Evolutionary conservation across 2,329 filamentous ascomycete species (phyloP), one percentile per base, ranked within the genome.

Genomic region (Aspergillus unguis): DNA sequence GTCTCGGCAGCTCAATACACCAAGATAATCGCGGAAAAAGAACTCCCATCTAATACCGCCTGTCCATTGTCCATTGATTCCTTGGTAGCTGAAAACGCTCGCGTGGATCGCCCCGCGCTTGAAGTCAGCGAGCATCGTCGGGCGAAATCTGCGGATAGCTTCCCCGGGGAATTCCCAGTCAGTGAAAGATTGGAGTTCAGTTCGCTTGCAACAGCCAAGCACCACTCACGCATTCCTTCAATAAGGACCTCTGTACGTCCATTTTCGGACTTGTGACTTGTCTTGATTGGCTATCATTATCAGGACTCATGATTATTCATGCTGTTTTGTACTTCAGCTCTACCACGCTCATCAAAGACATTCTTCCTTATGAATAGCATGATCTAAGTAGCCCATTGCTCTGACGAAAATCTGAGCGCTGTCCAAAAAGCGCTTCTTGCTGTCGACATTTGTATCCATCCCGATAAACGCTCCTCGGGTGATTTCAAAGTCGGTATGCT

Each of bases 321-420:
- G 37, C 40, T 35, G 38, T 50, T 41, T 6, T 54, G 44, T 52
- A 49, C 45, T 40, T 28, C 25, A 40, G 23, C 32, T 29, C 31
- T 41, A 31, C 28, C 35, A 38, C 26, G 23, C 26, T 31, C 25
- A 41, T 54, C 40, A 58, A 33, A 36, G 32, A 50, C 32, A 58
- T 49, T 52, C 51, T 52, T 65, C 65, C 47, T 53, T 48, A 52
- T 63, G 62, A 50, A 71, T 67, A 43, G 62, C 61, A 61, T 71
- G 68, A 42, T 66, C 64, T 17, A 49, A 45, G 57, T 68, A 66
- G 11, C 70, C 69, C 67, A 71, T 71, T 3, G 64, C 74, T 58
- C 65, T 74, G 2, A 85, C 75, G 64, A 90, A 87, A 23, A 90
- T 87, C 75, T 89, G 82, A 79, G 89, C 89, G 66, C 88, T 92